Evolutionary conservation across 2,329 filamentous ascomycete genomes (phyloP).

Genomic region (Fusarium sp.): DNA sequence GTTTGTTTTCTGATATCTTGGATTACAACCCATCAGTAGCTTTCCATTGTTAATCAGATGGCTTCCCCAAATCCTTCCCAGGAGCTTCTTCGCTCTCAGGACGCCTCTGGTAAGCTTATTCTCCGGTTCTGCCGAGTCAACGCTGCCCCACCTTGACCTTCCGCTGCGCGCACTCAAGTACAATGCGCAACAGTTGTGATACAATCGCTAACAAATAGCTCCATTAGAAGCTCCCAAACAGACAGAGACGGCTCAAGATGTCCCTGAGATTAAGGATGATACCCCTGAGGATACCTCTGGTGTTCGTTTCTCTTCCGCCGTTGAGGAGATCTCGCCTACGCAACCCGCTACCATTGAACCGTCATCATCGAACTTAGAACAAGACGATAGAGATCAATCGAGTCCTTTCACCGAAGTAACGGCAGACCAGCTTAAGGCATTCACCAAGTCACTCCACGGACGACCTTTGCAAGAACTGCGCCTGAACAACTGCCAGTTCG

Average conservation of each 20-base stretch:
- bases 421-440: constrained; percentile 74
- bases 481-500: constrained; percentile 88
- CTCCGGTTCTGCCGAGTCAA: constrained; percentile 45
- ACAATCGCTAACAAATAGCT: constrained; percentile 40
- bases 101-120: constrained; percentile 44
- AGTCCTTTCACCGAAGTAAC: constrained; percentile 59
- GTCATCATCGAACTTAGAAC: constrained; percentile 41
- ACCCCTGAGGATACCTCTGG: constrained; percentile 54
- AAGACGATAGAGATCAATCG: constrained; percentile 35
- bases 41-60: constrained; percentile 35
- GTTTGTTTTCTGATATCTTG: constrained; percentile 29
- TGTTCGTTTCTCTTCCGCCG: constrained; percentile 78
- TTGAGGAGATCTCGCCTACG: constrained; percentile 71
- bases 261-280: constrained; percentile 19
- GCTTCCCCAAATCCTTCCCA: constrained; percentile 36
- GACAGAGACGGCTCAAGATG: constrained; percentile 18
- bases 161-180: constrained; percentile 18
- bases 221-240: constrained; percentile 27
- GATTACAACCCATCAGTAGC: constrained; percentile 23
- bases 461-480: constrained; percentile 83
- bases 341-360: constrained; percentile 57
- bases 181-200: constrained; percentile 16
- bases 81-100: constrained; percentile 38
- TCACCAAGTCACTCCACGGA: constrained; percentile 79
- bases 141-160: constrained; percentile 46